These are phyloP conservation scores for Venturiaceae sp. DNA, from an alignment of 2,329 filamentous ascomycete genomes.

Conservation along the genomic window DNA sequence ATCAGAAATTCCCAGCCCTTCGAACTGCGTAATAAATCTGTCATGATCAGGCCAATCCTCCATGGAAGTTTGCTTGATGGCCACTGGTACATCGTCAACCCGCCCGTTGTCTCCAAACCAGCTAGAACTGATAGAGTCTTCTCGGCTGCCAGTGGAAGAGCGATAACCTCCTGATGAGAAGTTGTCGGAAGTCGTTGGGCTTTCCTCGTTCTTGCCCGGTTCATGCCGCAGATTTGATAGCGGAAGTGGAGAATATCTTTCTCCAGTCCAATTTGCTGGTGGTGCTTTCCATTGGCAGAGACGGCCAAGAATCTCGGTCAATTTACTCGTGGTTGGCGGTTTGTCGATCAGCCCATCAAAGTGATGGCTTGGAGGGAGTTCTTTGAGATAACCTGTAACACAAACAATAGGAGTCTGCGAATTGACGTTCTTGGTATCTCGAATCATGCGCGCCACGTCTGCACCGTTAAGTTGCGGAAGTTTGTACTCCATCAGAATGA, in stretches of 20 bases:
- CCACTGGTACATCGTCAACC: conserved; percentile 67
- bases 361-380: conserved; percentile 87
- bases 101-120: conserved; percentile 76
- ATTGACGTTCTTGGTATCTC: conserved; percentile 92
- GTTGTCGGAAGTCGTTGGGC: conserved; percentile 65
- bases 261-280: conserved; percentile 45
- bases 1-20: conserved; percentile 63
- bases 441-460: conserved; percentile 94
- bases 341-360: conserved; percentile 96
- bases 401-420: conserved; percentile 91
- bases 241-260: conserved; percentile 17
- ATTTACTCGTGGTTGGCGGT: conserved; percentile 83
- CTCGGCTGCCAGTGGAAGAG: conserved; percentile 63
- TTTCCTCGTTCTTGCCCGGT: conserved; percentile 57
- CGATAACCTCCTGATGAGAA: conserved; percentile 63
- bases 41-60: conserved; percentile 66
- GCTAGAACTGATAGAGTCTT: conserved; percentile 82
- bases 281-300: conserved; percentile 92
- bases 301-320: conserved; percentile 77
- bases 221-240: conserved; percentile 42
- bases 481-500: conserved; percentile 97
- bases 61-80: conserved; percentile 61
- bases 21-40: conserved; percentile 35
- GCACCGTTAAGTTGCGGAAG: conserved; percentile 90
- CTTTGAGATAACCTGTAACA: conserved; percentile 96